Base-by-base conservation (phyloP, 345 rosid species). In the Adansonia digitata region DNA sequence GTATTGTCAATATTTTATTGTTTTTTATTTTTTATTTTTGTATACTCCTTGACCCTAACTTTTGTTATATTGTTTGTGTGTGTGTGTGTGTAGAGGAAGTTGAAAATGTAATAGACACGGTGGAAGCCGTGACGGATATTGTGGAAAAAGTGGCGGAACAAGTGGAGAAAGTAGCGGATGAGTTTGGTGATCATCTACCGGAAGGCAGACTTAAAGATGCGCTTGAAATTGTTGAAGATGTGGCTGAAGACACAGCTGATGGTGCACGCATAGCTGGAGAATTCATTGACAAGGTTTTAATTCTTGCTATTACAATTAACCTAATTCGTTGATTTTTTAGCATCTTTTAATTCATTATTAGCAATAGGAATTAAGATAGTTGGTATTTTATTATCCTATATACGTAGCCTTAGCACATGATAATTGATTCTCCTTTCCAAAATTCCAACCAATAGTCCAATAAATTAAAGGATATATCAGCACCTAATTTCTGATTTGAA, bases 121-220 rank as follows among this genome's bases (percentile, higher is more conserved):
- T 69, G 4, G 90, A 84, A 40, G 35, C 73, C 0, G 74, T 86
- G 1, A 64, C 85, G 7, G 89, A 85, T 0, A 29, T 74, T 0
- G 80, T 89, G 7, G 93, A 89, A 68, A 74, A 83, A 39, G 82
- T 81, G 76, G 86, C 90, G 2, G 89, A 85, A 77, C 75, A 74
- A 57, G 85, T 87, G 64, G 91, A 82, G 77, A 77, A 84, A 69
- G 83, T 79, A 14, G 87, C 86, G 5, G 91, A 83, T 22, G 84
- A 77, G 18, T 37, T 87, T 0, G 87, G 75, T 22, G 77, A 89
- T 56, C 71, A 55, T 26, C 76, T 87, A 66, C 89, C 89, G 5
- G 81, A 77, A 22, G 89, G 85, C 1, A 79, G 84, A n/a, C 82
- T 89, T 59, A 79, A 79, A 34, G 61, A 75, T 37, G 79, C 77